phyloP scores from a whole-genome alignment of 2,329 filamentous ascomycete genomes.

The Aureobasidium sp. region DNA sequence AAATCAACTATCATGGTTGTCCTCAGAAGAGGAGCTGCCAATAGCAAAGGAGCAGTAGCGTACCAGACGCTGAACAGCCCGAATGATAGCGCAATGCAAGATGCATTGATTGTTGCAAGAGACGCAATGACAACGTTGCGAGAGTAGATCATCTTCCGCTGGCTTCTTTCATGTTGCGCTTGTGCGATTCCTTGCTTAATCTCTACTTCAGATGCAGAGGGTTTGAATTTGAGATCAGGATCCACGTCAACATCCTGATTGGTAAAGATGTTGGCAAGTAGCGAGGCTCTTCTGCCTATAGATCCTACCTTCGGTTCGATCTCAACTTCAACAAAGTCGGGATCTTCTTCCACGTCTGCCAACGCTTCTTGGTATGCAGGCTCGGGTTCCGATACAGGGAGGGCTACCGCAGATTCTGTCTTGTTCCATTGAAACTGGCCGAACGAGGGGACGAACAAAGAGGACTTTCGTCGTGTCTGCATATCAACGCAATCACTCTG shows the following conservation, averaged over 20 bases:
- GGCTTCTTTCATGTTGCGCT: not conserved
- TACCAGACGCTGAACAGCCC: slow-evolving; percentile 8
- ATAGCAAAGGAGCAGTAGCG: not conserved
- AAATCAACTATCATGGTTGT: slow-evolving; percentile 41
- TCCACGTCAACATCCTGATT: slow-evolving; percentile 9
- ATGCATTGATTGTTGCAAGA: not conserved
- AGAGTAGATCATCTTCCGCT: slow-evolving; percentile 9
- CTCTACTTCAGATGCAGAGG: not conserved
- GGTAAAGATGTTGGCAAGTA: slow-evolving; percentile 12
- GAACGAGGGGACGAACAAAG: not conserved
- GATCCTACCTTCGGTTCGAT: not conserved
- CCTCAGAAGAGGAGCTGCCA: slow-evolving; percentile 27
- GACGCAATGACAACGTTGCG: not conserved
- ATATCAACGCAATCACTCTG: not conserved
- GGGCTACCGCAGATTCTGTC: not conserved
- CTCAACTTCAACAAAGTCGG: slow-evolving; percentile 9
- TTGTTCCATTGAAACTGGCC: slow-evolving; percentile 7
- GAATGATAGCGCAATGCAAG: not conserved
- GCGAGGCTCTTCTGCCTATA: not conserved
- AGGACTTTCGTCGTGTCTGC: not conserved
- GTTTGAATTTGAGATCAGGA: slow-evolving; percentile 8
- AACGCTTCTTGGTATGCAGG: slow-evolving; percentile 9
- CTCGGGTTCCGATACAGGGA: not conserved
- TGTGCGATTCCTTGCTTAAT: slow-evolving; percentile 5
- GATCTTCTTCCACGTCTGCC: slow-evolving; percentile 3